phyloP scores from a whole-genome alignment of 2,329 filamentous ascomycete genomes.

The Verticillium zaregamsianum region DNA sequence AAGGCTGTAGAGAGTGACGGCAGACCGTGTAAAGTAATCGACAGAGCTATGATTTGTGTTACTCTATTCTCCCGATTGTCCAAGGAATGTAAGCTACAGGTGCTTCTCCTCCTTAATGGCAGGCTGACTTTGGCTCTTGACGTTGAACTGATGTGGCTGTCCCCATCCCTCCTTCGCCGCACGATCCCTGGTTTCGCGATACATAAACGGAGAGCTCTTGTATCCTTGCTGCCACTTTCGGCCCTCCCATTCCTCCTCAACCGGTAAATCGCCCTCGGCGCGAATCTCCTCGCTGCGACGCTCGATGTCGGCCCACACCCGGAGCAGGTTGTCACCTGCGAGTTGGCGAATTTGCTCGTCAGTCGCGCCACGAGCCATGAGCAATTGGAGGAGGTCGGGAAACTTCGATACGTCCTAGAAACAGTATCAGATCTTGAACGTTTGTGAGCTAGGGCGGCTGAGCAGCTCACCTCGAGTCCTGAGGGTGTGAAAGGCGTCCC shows the following conservation, averaged over 20 bases:
- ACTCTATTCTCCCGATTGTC: too few species aligned
- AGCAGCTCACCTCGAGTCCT: slow-evolving; percentile 19
- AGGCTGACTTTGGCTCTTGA: too few species aligned
- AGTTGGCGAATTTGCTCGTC: slow-evolving; percentile 22
- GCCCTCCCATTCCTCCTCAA: slow-evolving; percentile 23
- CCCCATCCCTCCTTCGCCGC: slow-evolving; percentile 8
- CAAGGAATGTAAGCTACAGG: too few species aligned
- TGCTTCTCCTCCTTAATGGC: too few species aligned
- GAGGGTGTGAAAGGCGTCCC: slow-evolving; percentile 23
- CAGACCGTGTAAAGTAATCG: too few species aligned
- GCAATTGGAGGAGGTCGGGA: slow-evolving; percentile 23
- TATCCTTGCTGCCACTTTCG: slow-evolving; percentile 21
- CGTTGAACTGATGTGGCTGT: too few species aligned
- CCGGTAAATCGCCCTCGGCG: slow-evolving; percentile 18
- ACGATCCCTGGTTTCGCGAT: slow-evolving; percentile 11
- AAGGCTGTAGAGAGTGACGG: too few species aligned
- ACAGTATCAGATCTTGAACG: slow-evolving; percentile 6
- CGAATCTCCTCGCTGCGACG: slow-evolving; percentile 18
- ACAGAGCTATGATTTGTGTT: too few species aligned
- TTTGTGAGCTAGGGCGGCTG: background rate
- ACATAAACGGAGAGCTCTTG: slow-evolving; percentile 18
- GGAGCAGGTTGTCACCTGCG: slow-evolving; percentile 23
- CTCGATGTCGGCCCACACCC: slow-evolving; percentile 23
- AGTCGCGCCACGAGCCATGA: slow-evolving; percentile 24
- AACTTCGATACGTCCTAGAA: slow-evolving; percentile 25